phyloP scores from a whole-genome alignment of 768 basidiomycete genomes.

The Leucogyrophana mollusca region DNA sequence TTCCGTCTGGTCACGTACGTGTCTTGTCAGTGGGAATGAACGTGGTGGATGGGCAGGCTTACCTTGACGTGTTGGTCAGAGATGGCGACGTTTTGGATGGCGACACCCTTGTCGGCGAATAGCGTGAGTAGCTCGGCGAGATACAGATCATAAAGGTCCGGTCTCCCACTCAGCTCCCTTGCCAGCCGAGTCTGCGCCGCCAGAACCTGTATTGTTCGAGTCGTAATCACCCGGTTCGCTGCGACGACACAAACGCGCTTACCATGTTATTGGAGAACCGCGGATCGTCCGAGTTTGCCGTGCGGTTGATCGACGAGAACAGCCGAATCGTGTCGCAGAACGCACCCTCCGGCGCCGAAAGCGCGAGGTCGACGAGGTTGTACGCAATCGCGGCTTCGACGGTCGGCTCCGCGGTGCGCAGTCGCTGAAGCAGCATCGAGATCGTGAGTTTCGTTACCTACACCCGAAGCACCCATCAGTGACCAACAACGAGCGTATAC shows the following conservation, averaged over 20 bases:
- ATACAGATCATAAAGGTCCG: conserved; percentile 79
- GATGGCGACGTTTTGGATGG: conserved; percentile 79
- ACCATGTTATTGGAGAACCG: conserved; percentile 90
- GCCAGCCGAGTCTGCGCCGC: conserved; percentile 91
- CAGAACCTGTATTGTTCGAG: conserved; percentile 54
- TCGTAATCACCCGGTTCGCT: neutral
- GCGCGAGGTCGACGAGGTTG: conserved; percentile 87
- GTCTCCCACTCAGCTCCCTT: conserved; percentile 67
- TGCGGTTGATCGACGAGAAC: conserved; percentile 82
- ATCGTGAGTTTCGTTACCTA: conserved; percentile 85
- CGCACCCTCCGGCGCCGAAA: conserved; percentile 70
- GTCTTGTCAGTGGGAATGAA: no score
- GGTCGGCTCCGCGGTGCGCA: conserved; percentile 80
- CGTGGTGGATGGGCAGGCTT: conserved; percentile 2
- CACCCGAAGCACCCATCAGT: neutral
- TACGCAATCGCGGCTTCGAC: conserved; percentile 91
- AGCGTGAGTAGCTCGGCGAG: conserved; percentile 81
- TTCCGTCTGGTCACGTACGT: conserved; percentile 52
- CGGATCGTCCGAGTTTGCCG: conserved; percentile 86
- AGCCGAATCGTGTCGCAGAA: conserved; percentile 83
- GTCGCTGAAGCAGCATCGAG: conserved; percentile 88
- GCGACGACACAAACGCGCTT: conserved; percentile 7
- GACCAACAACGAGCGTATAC: no score
- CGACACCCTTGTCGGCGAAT: conserved; percentile 89
- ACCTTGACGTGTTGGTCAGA: conserved; percentile 69